Percentiles rank a stretch among this genome's conserved stretches.
Evolutionary conservation across 169 alveolate species (phyloP).

Genomic region (Cryptosporidium baileyi): DNA sequence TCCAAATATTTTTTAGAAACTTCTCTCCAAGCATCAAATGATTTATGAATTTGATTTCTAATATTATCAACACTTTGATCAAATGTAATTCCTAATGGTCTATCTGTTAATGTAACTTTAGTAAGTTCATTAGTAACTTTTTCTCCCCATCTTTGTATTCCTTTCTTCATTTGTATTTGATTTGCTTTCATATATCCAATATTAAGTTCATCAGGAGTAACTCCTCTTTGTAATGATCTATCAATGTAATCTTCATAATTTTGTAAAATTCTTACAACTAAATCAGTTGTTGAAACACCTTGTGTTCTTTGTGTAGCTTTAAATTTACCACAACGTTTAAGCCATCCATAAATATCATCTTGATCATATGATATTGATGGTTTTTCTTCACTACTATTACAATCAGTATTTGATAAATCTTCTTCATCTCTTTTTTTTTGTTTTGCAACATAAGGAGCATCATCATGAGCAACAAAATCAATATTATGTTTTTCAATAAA

Average conservation of each 20-base stretch:
- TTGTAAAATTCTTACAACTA: slow-evolving; percentile 91
- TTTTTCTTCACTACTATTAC: slow-evolving; percentile 64
- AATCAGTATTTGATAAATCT: neutral
- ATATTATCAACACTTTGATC: slow-evolving; percentile 79
- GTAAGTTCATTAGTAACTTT: slow-evolving; percentile 84
- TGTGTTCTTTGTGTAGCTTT: slow-evolving; percentile 92
- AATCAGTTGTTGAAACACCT: slow-evolving; percentile 96
- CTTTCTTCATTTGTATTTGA: slow-evolving; percentile 86
- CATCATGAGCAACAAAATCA: slow-evolving; percentile 94
- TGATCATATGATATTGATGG: slow-evolving; percentile 72
- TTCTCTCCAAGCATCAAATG: slow-evolving; percentile 76
- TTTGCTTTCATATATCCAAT: slow-evolving; percentile 89
- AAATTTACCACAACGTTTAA: slow-evolving; percentile 86
- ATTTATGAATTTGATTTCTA: slow-evolving; percentile 75
- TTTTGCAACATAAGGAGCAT: slow-evolving; percentile 88
- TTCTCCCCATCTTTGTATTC: slow-evolving; percentile 86
- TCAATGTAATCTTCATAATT: slow-evolving; percentile 94
- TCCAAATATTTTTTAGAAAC: slow-evolving; percentile 74
- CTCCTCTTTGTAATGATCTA: slow-evolving; percentile 92
- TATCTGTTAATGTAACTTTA: slow-evolving; percentile 86
- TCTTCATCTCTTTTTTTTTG: slow-evolving; percentile 74
- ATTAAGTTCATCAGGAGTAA: slow-evolving; percentile 90
- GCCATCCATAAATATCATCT: slow-evolving; percentile 90
- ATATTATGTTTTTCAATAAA: slow-evolving; percentile 88
- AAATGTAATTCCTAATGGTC: slow-evolving; percentile 76